Conservation (phyloP, 176 grass and related monocot genomes). For the Avena sativa region DNA sequence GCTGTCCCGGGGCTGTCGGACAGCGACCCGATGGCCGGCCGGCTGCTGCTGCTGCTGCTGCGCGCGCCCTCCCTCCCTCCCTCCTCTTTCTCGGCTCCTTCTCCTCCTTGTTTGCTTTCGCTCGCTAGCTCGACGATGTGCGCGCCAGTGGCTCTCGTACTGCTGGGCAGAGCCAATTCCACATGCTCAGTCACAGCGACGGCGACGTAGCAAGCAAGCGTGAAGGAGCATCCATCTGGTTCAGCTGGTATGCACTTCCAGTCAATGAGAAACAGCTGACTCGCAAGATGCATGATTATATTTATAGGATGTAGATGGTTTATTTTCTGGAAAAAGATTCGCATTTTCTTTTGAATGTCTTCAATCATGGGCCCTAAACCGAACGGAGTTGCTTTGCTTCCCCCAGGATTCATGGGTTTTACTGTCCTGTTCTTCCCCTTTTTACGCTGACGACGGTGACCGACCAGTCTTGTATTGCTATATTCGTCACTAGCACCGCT, state of each 20-base stretch:
- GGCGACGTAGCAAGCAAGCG: slow-evolving; percentile 15
- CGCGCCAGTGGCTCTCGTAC: not conserved
- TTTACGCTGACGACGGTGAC: slow-evolving; percentile 28
- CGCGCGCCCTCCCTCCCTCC: too few species aligned
- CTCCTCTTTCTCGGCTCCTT: not conserved
- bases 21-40: slow-evolving; percentile 39
- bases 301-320: not conserved
- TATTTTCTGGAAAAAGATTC: not conserved
- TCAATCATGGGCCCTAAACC: not conserved
- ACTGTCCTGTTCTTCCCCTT: not conserved
- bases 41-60: not conserved
- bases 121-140: not conserved
- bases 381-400: not conserved
- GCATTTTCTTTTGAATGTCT: not conserved
- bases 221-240: slow-evolving; percentile 4
- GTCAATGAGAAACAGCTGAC: slow-evolving; percentile 50
- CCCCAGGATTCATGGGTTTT: slow-evolving; percentile 2
- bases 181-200: not conserved
- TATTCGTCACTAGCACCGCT: too few species aligned
- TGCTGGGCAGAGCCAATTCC: slow-evolving; percentile 8
- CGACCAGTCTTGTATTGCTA: not conserved
- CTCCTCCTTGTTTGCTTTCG: not conserved
- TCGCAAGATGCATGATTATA: slow-evolving; percentile 25
- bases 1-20: slow-evolving; percentile 31
- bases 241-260: not conserved